phyloP scores from a whole-genome alignment of 2,329 filamentous ascomycete species.

The Thelonectria discophora region DNA sequence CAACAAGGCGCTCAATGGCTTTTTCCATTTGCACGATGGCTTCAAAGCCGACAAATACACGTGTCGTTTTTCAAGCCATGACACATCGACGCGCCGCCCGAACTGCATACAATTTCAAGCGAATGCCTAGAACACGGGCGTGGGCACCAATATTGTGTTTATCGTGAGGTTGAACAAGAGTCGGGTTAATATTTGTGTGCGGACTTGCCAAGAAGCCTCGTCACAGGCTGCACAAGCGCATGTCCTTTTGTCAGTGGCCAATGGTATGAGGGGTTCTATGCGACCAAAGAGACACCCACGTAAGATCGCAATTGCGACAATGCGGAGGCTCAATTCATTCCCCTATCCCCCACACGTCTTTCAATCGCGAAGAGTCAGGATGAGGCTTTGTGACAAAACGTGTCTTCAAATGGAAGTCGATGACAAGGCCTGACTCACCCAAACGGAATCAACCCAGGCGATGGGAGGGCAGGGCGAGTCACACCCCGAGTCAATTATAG shows the following conservation, averaged over 20 bases:
- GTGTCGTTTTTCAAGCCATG: not conserved
- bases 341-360: not conserved
- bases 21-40: not conserved
- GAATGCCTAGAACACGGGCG: not conserved
- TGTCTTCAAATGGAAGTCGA: not conserved
- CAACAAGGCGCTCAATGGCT: no score
- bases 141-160: not conserved
- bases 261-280: not conserved
- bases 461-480: conserved; percentile 3
- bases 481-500: not conserved
- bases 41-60: not conserved
- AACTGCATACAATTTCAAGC: not conserved
- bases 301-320: not conserved
- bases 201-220: not conserved
- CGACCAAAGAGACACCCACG: not conserved
- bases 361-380: not conserved
- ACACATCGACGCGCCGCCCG: not conserved
- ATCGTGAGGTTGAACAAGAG: not conserved
- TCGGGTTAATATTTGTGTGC: not conserved
- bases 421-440: conserved; percentile 23
- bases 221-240: not conserved
- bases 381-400: conserved; percentile 12
- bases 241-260: not conserved
- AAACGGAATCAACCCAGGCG: conserved; percentile 1
- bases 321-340: not conserved